These are phyloP conservation scores for Arabidopsis hybrid DNA, from an alignment of 441 rosid species.

Conservation along the genomic window DNA sequence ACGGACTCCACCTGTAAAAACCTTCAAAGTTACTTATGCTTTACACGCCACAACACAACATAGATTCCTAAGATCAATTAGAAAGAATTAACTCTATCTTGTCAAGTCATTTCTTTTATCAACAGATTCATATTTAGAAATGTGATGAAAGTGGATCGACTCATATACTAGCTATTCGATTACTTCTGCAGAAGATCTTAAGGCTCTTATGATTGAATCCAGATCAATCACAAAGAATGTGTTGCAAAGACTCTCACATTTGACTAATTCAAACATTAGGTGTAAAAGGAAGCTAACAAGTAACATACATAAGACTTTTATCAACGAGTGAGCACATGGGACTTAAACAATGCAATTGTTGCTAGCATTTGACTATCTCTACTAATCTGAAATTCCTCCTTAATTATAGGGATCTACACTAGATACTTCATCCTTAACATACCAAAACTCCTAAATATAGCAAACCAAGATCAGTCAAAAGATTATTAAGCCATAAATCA, in stretches of 20 bases:
- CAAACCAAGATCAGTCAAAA: slow-evolving; percentile 21
- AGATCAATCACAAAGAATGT: slow-evolving; percentile 9
- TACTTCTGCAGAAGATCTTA: neutral
- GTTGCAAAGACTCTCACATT: neutral
- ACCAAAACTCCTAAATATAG: slow-evolving; percentile 15
- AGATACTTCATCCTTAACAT: slow-evolving; percentile 12
- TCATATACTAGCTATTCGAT: neutral
- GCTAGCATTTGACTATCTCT: slow-evolving; percentile 33
- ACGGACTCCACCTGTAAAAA: too few relatives aligned
- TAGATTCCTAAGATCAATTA: neutral
- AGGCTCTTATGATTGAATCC: slow-evolving; percentile 11
- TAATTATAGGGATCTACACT: slow-evolving; percentile 24
- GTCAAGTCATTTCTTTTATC: neutral
- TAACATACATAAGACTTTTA: slow-evolving; percentile 17
- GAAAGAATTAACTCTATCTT: neutral
- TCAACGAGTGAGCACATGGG: slow-evolving; percentile 36
- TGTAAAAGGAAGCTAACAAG: slow-evolving; percentile 20
- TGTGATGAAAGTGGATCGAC: neutral
- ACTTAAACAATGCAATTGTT: slow-evolving; percentile 23
- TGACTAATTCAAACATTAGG: slow-evolving; percentile 39
- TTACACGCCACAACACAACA: too few relatives aligned
- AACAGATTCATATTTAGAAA: neutral
- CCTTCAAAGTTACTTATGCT: too few relatives aligned
- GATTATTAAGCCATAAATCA: slow-evolving; percentile 1
- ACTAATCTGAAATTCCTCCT: slow-evolving; percentile 7